Base-by-base conservation (phyloP, 169 alveolate genomes). In the Eimeria falciformis region DNA sequence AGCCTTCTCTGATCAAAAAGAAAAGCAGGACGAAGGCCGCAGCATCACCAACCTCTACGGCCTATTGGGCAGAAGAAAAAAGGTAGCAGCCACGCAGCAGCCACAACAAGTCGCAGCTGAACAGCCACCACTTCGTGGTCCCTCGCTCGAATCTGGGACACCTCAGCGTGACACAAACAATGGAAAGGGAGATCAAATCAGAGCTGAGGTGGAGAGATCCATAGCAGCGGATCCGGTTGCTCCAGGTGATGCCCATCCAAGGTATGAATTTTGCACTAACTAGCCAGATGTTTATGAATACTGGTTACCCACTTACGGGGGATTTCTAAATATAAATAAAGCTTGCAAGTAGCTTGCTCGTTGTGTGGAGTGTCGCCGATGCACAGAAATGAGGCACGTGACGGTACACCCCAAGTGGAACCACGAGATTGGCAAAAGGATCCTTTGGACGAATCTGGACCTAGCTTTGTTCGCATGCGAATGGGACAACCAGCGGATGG, bases 401-500 rank as follows among this genome's bases (percentile, higher is more conserved):
- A n/a, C n/a, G n/a, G n/a, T n/a, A n/a, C n/a, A n/a, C n/a, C n/a
- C n/a, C n/a, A n/a, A n/a, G n/a, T n/a, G n/a, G n/a, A n/a, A n/a
- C n/a, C n/a, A n/a, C n/a, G n/a, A n/a, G n/a, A 62, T n/a, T 29
- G 12, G 29, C 73, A 62, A 9, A n/a, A 62, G 29, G 73, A 62
- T n/a, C 33, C 73, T 50, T 14, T 50, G 0, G 73, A 62, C 0
- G 37, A 62, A 9, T 62, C 73, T 0, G 29, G 73, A 0, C 73
- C 73, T 1, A n/a, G 73, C 73, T 9, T n/a, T n/a, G 73, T 62
- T n/a, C 73, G 73, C 0, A 62, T 62, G 73, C 73, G 73, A 12
- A 62, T 62, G 73, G 73, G 73, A 62, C 12, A 62, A 9, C 37
- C 73, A 2, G 73, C 73, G 1, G 73, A 62, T 62, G 73, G 73